Evolutionary conservation across 2,329 filamentous ascomycete species (phyloP).

Genomic region (Thelonectria discophora): DNA sequence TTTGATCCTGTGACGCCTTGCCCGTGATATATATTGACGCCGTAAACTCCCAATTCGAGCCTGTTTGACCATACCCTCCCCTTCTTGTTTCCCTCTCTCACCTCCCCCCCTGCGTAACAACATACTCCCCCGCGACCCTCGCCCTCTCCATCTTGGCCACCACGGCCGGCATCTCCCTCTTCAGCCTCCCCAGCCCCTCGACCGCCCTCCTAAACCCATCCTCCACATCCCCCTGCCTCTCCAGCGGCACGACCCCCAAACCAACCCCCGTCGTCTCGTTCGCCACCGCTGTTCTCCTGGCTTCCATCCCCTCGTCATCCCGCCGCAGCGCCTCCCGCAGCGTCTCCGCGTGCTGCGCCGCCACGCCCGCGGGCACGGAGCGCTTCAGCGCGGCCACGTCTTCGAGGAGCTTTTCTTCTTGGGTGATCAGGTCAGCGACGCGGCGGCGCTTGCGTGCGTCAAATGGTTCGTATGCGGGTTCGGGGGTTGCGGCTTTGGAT

Average conservation of each 20-base stretch:
- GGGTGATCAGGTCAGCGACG: slow-evolving; percentile 67
- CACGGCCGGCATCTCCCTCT: slow-evolving; percentile 68
- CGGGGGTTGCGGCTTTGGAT: slow-evolving; percentile 29
- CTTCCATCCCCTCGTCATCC: slow-evolving; percentile 58
- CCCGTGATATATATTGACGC: slow-evolving; percentile 5
- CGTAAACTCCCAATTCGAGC: slow-evolving; percentile 15
- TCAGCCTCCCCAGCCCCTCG: slow-evolving; percentile 60
- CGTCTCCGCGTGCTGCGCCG: slow-evolving; percentile 53
- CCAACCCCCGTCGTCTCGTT: slow-evolving; percentile 10
- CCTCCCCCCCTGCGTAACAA: slow-evolving; percentile 48
- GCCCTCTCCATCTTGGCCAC: slow-evolving; percentile 73
- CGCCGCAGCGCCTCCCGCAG: slow-evolving; percentile 51
- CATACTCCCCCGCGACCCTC: slow-evolving; percentile 66
- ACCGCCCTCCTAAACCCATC: slow-evolving; percentile 57
- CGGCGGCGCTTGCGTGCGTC: slow-evolving; percentile 66
- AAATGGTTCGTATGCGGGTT: slow-evolving; percentile 64
- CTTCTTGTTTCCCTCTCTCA: slow-evolving; percentile 27
- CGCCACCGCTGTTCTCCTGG: slow-evolving; percentile 35
- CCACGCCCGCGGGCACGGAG: slow-evolving; percentile 57
- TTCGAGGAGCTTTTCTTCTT: slow-evolving; percentile 71
- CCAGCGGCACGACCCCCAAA: slow-evolving; percentile 46
- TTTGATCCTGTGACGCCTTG: too few species aligned
- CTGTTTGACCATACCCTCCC: not conserved
- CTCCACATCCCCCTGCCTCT: slow-evolving; percentile 57
- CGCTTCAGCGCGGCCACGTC: slow-evolving; percentile 70